Conservation (phyloP, 208 protist genomes). For the Leishmania aethiopica region DNA sequence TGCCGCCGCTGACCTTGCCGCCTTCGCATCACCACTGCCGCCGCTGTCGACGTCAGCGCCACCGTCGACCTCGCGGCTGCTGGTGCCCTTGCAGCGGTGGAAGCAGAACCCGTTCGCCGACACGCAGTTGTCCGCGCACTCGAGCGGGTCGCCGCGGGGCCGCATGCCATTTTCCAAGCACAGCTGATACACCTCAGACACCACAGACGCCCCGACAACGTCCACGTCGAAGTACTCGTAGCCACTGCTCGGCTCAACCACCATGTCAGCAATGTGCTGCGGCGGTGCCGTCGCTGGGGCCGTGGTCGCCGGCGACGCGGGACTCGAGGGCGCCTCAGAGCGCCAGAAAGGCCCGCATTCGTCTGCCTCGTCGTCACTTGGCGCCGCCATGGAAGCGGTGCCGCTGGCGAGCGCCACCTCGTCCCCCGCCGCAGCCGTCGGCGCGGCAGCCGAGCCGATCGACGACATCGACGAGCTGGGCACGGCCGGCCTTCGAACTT, state of each 20-base stretch:
- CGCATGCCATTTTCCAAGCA: constrained; percentile 45
- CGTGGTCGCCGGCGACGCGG: constrained; percentile 3
- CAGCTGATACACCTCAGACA: constrained; percentile 78
- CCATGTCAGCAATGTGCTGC: constrained; percentile 14
- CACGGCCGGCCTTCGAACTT: background rate
- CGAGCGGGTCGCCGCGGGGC: constrained; percentile 17
- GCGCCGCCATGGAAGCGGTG: background rate
- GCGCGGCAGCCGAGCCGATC: constrained; percentile 2
- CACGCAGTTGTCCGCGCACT: constrained; percentile 15
- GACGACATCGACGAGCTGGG: constrained; percentile 9
- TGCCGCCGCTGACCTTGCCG: background rate
- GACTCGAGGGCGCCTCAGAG: background rate
- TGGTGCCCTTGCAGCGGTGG: constrained; percentile 5
- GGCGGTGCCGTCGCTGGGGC: background rate
- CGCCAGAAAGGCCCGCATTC: background rate
- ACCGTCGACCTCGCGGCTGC: background rate
- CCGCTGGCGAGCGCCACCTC: background rate
- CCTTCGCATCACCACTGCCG: background rate
- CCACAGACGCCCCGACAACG: constrained; percentile 47
- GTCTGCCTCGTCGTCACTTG: constrained; percentile 6
- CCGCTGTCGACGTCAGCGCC: background rate
- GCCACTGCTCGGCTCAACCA: constrained; percentile 10
- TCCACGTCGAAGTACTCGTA: constrained; percentile 85
- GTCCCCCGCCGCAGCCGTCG: background rate
- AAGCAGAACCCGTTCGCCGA: constrained; percentile 69